phyloP scores from a whole-genome alignment of 345 rosid species.

The Populus nigra region DNA sequence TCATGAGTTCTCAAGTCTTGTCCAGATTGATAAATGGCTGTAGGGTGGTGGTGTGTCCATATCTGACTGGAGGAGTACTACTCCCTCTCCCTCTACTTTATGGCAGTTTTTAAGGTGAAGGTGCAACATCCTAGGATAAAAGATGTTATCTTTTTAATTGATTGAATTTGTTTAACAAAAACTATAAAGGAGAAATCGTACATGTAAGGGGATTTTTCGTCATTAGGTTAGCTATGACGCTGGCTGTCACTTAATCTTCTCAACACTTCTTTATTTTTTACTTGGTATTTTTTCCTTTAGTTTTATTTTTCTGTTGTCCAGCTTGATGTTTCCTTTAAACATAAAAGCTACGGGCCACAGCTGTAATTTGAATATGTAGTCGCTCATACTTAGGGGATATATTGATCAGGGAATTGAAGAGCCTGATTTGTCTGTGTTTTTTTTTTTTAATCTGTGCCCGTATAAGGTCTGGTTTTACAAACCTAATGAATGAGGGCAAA shows the following conservation, averaged over 20 bases:
- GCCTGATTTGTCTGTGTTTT: not conserved
- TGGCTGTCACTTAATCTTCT: not conserved
- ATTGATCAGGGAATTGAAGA: not conserved
- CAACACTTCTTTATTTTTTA: not conserved
- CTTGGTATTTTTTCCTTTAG: not conserved
- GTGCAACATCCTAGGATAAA: constrained; percentile 1
- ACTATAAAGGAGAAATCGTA: not conserved
- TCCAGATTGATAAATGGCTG: not conserved
- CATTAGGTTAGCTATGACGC: not conserved
- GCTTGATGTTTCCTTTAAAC: not conserved
- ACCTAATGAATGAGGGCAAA: not conserved
- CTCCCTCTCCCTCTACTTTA: not conserved
- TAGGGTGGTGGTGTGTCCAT: not conserved
- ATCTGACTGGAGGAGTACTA: constrained; percentile 5
- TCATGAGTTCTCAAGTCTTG: not conserved
- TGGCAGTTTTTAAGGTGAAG: not conserved
- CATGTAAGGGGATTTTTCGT: not conserved
- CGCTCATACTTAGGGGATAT: not conserved
- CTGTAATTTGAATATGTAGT: not conserved
- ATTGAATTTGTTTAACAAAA: not conserved
- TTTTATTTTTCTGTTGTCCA: not conserved
- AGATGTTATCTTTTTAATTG: not conserved
- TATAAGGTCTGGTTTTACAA: too few species aligned
- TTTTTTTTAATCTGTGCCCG: not conserved
- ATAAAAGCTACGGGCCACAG: not conserved